phyloP scores from a whole-genome alignment of 257 asterid species.

The Ophiorrhiza pumila region DNA sequence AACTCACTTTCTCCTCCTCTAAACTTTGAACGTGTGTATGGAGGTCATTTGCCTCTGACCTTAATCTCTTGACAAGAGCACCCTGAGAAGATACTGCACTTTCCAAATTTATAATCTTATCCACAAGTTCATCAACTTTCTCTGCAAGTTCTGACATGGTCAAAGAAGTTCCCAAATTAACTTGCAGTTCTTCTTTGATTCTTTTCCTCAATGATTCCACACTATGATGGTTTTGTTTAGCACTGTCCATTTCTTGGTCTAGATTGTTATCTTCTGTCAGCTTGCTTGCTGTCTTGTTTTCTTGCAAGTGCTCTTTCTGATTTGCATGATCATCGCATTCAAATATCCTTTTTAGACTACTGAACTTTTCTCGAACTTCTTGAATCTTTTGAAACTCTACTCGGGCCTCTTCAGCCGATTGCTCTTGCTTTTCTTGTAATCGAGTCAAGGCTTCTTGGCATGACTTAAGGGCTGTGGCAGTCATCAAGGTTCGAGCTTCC shows the following conservation, averaged over 20 bases:
- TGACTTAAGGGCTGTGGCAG: slow-evolving; percentile 39
- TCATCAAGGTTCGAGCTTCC: slow-evolving; percentile 44
- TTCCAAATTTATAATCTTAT: slow-evolving; percentile 37
- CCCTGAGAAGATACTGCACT: slow-evolving; percentile 32
- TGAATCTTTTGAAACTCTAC: slow-evolving; percentile 30
- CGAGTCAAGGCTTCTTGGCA: slow-evolving; percentile 37
- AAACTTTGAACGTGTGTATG: slow-evolving; percentile 24
- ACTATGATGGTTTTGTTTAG: slow-evolving; percentile 13
- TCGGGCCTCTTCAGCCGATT: slow-evolving; percentile 27
- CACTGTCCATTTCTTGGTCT: slow-evolving; percentile 19
- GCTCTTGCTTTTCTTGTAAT: slow-evolving; percentile 29
- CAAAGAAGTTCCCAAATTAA: slow-evolving; percentile 18
- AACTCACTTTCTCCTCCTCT: slow-evolving; percentile 32
- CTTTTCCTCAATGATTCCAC: slow-evolving; percentile 20
- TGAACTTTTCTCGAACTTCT: slow-evolving; percentile 29
- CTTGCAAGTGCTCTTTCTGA: slow-evolving; percentile 14
- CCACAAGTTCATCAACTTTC: slow-evolving; percentile 44
- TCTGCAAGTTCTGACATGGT: slow-evolving; percentile 39
- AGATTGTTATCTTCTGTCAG: slow-evolving; percentile 5
- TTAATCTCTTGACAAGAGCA: slow-evolving; percentile 36
- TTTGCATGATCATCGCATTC: slow-evolving; percentile 9
- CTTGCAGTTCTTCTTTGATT: slow-evolving; percentile 26
- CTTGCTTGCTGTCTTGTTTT: slow-evolving; percentile 6
- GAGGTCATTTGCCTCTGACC: slow-evolving; percentile 35
- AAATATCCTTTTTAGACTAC: slow-evolving; percentile 26